These are phyloP conservation scores for Phoenix roebelenii DNA, from an alignment of 176 grass and related monocot genomes.

Conservation along the genomic window DNA sequence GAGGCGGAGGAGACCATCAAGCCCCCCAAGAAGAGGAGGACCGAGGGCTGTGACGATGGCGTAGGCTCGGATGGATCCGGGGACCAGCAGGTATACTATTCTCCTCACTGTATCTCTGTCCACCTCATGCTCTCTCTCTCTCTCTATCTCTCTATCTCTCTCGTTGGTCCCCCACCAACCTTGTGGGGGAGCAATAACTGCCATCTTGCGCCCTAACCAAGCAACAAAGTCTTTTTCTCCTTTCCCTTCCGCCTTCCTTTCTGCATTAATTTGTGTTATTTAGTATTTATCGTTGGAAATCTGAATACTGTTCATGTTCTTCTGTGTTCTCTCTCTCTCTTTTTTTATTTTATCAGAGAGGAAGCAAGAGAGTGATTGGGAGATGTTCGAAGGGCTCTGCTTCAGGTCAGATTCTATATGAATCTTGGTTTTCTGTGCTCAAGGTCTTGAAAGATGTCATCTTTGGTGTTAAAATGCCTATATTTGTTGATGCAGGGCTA, in stretches of 20 bases:
- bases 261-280: too few relatives aligned
- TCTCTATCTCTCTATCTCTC: slow-evolving; percentile 21
- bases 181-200: too few relatives aligned
- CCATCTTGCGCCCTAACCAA: too few relatives aligned
- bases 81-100: slow-evolving; percentile 33
- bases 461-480: slow-evolving; percentile 15
- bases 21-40: slow-evolving; percentile 86
- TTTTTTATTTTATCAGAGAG: not conserved
- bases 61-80: slow-evolving; percentile 2
- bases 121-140: not conserved
- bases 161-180: not conserved
- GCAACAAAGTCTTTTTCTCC: too few relatives aligned
- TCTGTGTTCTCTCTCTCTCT: not conserved
- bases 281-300: too few relatives aligned
- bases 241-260: too few relatives aligned
- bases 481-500: slow-evolving; percentile 6
- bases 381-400: not conserved
- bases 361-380: not conserved
- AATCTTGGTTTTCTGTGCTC: not conserved
- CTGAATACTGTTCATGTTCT: not conserved
- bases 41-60: slow-evolving; percentile 31
- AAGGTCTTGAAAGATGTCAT: not conserved
- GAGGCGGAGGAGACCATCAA: slow-evolving; percentile 59
- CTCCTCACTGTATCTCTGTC: not conserved
- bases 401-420: slow-evolving; percentile 10